Evolutionary conservation across 2,329 filamentous ascomycete genomes (phyloP), one percentile per base, ranked within the genome.

Genomic region (Aureobasidium sp.): DNA sequence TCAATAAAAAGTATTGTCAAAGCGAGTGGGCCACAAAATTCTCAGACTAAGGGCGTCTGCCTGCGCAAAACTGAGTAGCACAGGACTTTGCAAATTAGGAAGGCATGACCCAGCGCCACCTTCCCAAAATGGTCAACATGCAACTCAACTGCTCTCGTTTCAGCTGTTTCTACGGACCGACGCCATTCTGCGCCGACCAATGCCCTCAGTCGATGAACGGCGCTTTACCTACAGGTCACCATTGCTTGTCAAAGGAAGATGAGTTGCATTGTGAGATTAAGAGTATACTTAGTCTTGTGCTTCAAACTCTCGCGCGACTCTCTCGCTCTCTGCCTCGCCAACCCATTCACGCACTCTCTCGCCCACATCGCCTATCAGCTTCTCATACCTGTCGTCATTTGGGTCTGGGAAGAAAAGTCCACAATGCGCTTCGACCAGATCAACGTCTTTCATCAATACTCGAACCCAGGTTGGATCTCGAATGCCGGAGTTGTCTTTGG

Each of bases 361-460:
- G 41, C 70, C 69, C 34, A 74, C 72, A 61, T 74, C 71, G 9
- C 71, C 72, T 9, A 75, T 71, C 50, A 75, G 60, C 9, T 68
- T 61, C 63, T 74, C 71, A 61, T 75, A 75, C 62, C 89, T 86
- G 29, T 50, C 58, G 30, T 71, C 63, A 63, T 85, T 80, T 7
- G 87, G 86, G 0, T 85, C 75, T 6, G 57, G 57, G 13, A 90
- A 83, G 75, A 96, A 96, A 57, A 96, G 76, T 0, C 88, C 87
- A 64, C 90, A 93, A 71, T 96, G 91, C 10, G 91, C 92, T 7
- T 84, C 86, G 1, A 96, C 88, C 73, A 96, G 90, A 70, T 96
- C 91, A 64, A 94, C 85, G 58, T 85, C 86, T 62, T 87, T 82
- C 89, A 97, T 94, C 68, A 85, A 86, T 3, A 96, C 82, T 48